Evolutionary conservation across 225 moss, liverwort and hornwort species (phyloP).

Genomic region (Pleurozium schreberi): DNA sequence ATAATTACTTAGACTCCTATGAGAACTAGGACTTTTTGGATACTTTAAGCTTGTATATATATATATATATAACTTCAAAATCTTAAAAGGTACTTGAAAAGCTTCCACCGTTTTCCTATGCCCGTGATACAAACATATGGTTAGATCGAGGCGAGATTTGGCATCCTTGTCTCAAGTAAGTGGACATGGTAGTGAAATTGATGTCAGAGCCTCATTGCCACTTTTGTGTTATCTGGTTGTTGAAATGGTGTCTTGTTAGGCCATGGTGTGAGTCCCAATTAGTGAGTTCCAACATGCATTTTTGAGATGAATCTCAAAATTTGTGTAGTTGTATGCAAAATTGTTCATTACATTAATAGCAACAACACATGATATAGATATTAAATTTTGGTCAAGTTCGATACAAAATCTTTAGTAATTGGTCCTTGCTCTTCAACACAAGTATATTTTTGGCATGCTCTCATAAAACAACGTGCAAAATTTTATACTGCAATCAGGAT

Average conservation of each 20-base stretch:
- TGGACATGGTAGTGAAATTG: too few relatives aligned
- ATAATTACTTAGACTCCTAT: too few relatives aligned
- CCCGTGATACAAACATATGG: too few relatives aligned
- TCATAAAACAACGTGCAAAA: not conserved
- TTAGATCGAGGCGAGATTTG: not conserved
- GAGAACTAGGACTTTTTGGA: too few relatives aligned
- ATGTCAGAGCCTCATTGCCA: too few relatives aligned
- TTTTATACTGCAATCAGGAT: not conserved
- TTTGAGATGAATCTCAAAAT: accelerated
- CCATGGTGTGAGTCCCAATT: not conserved
- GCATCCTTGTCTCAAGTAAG: not conserved
- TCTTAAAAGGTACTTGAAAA: too few relatives aligned
- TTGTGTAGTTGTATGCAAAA: not conserved
- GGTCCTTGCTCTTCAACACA: not conserved
- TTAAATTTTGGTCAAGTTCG: not conserved
- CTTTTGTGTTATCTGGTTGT: too few relatives aligned
- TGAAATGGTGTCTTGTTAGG: too few relatives aligned
- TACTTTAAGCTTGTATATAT: too few relatives aligned
- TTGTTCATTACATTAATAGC: not conserved
- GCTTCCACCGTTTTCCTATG: too few relatives aligned
- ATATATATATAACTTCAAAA: too few relatives aligned
- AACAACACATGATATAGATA: not conserved
- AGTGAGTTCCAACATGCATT: too few relatives aligned
- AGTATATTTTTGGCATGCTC: not conserved
- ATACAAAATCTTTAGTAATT: not conserved